phyloP scores from a whole-genome alignment of 495 filamentous ascomycete species.

The Aeminium ludgeri region DNA sequence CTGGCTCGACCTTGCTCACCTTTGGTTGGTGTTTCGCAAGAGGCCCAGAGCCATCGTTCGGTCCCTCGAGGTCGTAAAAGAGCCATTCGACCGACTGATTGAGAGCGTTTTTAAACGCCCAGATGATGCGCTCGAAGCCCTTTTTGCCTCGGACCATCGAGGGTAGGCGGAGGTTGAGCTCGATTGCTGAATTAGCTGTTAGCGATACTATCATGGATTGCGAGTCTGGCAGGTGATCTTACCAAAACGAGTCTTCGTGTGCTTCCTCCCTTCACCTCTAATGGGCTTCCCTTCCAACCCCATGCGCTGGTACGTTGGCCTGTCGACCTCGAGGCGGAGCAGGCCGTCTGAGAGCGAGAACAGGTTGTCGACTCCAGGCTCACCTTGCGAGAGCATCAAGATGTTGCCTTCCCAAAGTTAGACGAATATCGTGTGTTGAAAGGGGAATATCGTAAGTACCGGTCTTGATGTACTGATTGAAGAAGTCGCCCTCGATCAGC shows the following conservation, averaged over 20 bases:
- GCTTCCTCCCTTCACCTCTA: constrained; percentile 39
- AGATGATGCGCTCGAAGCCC: constrained; percentile 68
- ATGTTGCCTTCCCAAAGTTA: constrained; percentile 46
- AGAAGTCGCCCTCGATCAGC: constrained; percentile 62
- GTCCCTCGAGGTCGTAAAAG: constrained; percentile 46
- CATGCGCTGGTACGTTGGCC: constrained; percentile 68
- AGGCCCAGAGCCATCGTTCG: constrained; percentile 12
- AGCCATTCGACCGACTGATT: constrained; percentile 60
- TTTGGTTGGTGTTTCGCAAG: constrained; percentile 15
- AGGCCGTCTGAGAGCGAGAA: constrained; percentile 61
- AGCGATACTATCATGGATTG: background rate
- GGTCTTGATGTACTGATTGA: constrained; percentile 69
- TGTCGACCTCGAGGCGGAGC: constrained; percentile 62
- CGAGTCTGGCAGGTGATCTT: constrained; percentile 17
- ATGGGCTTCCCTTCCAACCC: constrained; percentile 65
- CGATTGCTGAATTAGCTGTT: constrained; percentile 41
- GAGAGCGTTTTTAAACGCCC: constrained; percentile 72
- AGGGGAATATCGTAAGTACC: constrained; percentile 33
- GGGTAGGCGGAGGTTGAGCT: constrained; percentile 60
- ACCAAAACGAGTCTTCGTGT: constrained; percentile 44
- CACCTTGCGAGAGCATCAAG: constrained; percentile 81
- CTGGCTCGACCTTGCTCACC: background rate
- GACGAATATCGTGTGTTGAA: background rate
- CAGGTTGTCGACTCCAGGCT: constrained; percentile 59
- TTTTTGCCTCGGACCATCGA: constrained; percentile 87